A percentile compares a stretch with the other conserved stretches of the same genome.
Evolutionary conservation across 108 stramenopile genomes (phyloP).

Genomic region (Skeletonema potamos): DNA sequence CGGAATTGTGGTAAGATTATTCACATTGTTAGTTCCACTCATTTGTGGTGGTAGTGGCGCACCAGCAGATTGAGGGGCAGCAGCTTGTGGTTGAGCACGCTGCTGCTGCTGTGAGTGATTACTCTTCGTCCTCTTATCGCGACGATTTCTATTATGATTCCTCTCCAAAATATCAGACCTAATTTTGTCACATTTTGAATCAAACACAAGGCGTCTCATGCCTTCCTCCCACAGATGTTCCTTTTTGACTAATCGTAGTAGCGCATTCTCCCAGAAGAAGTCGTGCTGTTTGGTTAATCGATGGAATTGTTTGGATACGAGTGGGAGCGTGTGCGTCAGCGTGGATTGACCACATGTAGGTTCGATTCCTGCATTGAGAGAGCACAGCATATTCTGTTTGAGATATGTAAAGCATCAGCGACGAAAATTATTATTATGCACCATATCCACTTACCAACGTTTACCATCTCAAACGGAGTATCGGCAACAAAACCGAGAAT

Average conservation of each 20-base stretch:
- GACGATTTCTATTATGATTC: slow-evolving; percentile 12
- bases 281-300: slow-evolving; percentile 33
- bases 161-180: slow-evolving; percentile 10
- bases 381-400: no score
- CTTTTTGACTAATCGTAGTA: slow-evolving; percentile 41
- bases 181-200: slow-evolving; percentile 22
- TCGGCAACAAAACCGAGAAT: slow-evolving; percentile 67
- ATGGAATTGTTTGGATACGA: slow-evolving; percentile 64
- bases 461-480: slow-evolving; percentile 48
- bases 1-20: not conserved
- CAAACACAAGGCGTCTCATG: slow-evolving; percentile 39
- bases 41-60: not conserved
- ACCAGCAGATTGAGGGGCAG: not conserved
- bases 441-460: slow-evolving; percentile 9
- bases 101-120: slow-evolving; percentile 7
- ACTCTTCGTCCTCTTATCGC: slow-evolving; percentile 31
- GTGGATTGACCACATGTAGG: not conserved
- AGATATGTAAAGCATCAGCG: no score
- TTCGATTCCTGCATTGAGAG: no score
- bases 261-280: slow-evolving; percentile 50
- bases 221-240: slow-evolving; percentile 56
- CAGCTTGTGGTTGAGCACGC: not conserved
- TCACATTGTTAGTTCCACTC: not conserved
- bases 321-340: slow-evolving; percentile 50
- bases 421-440: no score